Percentiles rank a stretch among this genome's conserved stretches.
Evolutionary conservation across 2,329 filamentous ascomycete genomes (phyloP).

Genomic region (Pseudogymnoascus sp.): DNA sequence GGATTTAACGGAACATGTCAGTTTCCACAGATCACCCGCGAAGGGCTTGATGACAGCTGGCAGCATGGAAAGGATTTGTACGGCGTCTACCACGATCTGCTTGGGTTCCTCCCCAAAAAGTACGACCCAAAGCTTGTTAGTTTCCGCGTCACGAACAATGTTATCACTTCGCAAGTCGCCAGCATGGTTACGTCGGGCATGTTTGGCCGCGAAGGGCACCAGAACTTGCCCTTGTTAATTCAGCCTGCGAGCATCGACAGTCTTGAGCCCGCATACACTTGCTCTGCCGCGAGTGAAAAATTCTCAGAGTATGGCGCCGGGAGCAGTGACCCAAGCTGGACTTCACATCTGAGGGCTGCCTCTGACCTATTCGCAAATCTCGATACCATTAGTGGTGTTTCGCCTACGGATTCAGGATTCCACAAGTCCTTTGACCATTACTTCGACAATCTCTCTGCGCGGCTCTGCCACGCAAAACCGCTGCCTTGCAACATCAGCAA

Average conservation of each 20-base stretch:
- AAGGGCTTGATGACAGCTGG: slow-evolving; percentile 64
- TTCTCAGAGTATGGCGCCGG: background rate
- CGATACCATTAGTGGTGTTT: background rate
- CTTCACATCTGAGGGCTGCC: background rate
- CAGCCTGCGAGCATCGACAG: slow-evolving; percentile 55
- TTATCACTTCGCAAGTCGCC: slow-evolving; percentile 74
- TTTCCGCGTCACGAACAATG: slow-evolving; percentile 73
- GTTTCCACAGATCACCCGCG: slow-evolving; percentile 71
- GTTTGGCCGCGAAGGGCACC: slow-evolving; percentile 37
- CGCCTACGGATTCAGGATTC: background rate
- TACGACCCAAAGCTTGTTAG: slow-evolving; percentile 37
- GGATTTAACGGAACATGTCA: slow-evolving; percentile 69
- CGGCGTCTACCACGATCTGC: slow-evolving; percentile 62
- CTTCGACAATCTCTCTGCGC: background rate
- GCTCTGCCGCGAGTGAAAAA: slow-evolving; percentile 39
- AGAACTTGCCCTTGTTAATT: slow-evolving; percentile 38
- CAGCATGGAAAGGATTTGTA: slow-evolving; percentile 70
- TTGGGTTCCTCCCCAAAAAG: slow-evolving; percentile 55
- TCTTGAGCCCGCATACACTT: slow-evolving; percentile 65
- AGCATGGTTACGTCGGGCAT: slow-evolving; percentile 66
- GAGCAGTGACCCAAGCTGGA: background rate
- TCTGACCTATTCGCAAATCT: background rate
- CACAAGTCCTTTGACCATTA: background rate
- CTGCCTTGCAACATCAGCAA: background rate
- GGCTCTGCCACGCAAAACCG: background rate